A percentile compares a stretch with the other conserved stretches of the same genome.
phyloP scores from a whole-genome alignment of 1,284 basidiomycete genomes.

The Apiotrichum akiyoshidainum region DNA sequence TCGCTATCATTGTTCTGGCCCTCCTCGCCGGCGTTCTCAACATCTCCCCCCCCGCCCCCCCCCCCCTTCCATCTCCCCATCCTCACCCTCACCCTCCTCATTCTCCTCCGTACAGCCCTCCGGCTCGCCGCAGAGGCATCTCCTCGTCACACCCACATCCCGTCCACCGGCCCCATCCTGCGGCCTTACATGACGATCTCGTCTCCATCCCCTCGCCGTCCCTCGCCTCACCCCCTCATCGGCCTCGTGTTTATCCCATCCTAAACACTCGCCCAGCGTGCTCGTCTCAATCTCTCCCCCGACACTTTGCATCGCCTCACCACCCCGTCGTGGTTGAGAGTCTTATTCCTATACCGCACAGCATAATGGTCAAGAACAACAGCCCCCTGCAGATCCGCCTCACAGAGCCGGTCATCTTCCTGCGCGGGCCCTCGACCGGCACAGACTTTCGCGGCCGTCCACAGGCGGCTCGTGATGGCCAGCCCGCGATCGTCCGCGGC shows the following conservation, averaged over 20 bases:
- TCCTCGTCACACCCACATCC: not conserved
- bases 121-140: not conserved
- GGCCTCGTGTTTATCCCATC: not conserved
- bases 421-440: constrained; percentile 56
- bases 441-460: constrained; percentile 53
- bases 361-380: constrained; percentile 70
- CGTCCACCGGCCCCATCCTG: constrained; percentile 34
- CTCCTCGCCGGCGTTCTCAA: too few species aligned
- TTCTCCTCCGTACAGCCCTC: too few species aligned
- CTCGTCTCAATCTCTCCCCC: not conserved
- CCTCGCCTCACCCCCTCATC: not conserved
- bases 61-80: too few species aligned
- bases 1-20: too few species aligned
- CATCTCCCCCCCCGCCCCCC: too few species aligned
- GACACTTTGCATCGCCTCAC: not conserved
- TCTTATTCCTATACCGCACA: constrained; percentile 38
- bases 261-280: not conserved
- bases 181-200: not conserved
- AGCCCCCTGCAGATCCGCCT: constrained; percentile 66
- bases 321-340: not conserved
- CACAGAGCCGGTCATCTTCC: constrained; percentile 77
- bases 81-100: too few species aligned
- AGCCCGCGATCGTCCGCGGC: constrained; percentile 81
- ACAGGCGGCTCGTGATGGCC: constrained; percentile 54
- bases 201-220: not conserved